Base-by-base conservation (phyloP, 306 rosid species). In the Carpinus viminea region DNA sequence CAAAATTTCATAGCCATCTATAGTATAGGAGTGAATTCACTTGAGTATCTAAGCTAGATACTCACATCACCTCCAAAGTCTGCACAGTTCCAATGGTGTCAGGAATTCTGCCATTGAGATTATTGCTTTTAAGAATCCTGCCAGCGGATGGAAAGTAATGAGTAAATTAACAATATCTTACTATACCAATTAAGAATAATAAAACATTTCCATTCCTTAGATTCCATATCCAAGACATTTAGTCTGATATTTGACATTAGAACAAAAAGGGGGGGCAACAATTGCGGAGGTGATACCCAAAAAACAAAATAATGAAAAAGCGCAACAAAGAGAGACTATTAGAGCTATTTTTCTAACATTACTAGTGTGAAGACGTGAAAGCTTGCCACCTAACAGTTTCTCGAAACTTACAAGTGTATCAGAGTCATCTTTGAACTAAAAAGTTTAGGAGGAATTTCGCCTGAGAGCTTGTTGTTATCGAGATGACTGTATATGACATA, bases 121-220 rank as follows among this genome's bases (percentile, higher is more conserved):
- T 0, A 80, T 93, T 93, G 20, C 12, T 13, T 26, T 91, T 93
- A 7, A 91, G 86, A 75, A 92, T 87, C 83, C 98, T 93, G 93
- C 80, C 36, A 74, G 41, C 18, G n/a, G 72, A 1, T 38, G 36
- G 24, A 41, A 24, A 34, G 60, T 36, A 4, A 48, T 34, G 12
- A 38, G 21, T 55, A 2, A 20, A 55, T 15, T 13, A 5, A 18
- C 15, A 62, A 17, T 7, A 51, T 18, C 11, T 66, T 66, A 4
- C 24, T 0, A 3, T 4, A 66, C 10, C 50, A 66, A 38, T 66
- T 66, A 15, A 41, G 28, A 18, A 66, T 8, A 18, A 48, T 48
- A 48, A 11, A 66, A 9, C 70, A 34, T 65, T 65, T 60, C 4
- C 57, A 53, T 53, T 53, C 16, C 20, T 61, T 13, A 28, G 68